Evolutionary conservation across 495 filamentous ascomycete genomes (phyloP).

Genomic region (Cetradonia linearis): DNA sequence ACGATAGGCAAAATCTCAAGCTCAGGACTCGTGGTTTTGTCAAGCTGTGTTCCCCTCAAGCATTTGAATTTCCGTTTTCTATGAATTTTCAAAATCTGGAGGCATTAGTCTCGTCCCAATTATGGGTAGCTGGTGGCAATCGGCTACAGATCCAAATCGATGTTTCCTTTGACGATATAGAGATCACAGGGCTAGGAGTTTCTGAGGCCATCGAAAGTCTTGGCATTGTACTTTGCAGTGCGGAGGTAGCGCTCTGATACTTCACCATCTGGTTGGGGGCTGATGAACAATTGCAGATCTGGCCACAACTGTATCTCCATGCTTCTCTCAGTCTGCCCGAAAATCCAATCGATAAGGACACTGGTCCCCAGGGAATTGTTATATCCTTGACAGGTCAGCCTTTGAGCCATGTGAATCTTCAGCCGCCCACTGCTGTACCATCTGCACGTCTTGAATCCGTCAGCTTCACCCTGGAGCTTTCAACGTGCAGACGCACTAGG

Average conservation of each 20-base stretch:
- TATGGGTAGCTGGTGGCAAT: slow-evolving; percentile 11
- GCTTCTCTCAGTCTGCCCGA: slow-evolving; percentile 10
- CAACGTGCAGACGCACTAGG: slow-evolving; percentile 13
- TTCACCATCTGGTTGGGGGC: neutral
- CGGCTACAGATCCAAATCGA: slow-evolving; percentile 10
- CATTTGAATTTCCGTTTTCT: neutral
- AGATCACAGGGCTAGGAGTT: neutral
- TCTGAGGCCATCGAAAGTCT: slow-evolving; percentile 9
- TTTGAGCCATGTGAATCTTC: neutral
- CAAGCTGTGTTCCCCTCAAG: slow-evolving; percentile 1
- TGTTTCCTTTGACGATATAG: slow-evolving; percentile 10
- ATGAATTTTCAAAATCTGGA: slow-evolving; percentile 2
- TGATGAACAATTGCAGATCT: slow-evolving; percentile 14
- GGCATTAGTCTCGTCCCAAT: slow-evolving; percentile 6
- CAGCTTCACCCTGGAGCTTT: neutral
- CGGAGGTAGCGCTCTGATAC: slow-evolving; percentile 8
- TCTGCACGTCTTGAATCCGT: neutral
- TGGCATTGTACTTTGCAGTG: slow-evolving; percentile 8
- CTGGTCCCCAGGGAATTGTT: neutral
- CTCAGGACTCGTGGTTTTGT: slow-evolving; percentile 5
- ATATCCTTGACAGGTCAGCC: slow-evolving; percentile 9
- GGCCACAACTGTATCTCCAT: slow-evolving; percentile 15
- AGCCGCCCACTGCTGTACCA: slow-evolving; percentile 6
- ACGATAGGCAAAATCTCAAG: slow-evolving; percentile 14
- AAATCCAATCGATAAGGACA: neutral